phyloP scores from a whole-genome alignment of 140 eudicot genomes.

The Ambrosia hybrid region DNA sequence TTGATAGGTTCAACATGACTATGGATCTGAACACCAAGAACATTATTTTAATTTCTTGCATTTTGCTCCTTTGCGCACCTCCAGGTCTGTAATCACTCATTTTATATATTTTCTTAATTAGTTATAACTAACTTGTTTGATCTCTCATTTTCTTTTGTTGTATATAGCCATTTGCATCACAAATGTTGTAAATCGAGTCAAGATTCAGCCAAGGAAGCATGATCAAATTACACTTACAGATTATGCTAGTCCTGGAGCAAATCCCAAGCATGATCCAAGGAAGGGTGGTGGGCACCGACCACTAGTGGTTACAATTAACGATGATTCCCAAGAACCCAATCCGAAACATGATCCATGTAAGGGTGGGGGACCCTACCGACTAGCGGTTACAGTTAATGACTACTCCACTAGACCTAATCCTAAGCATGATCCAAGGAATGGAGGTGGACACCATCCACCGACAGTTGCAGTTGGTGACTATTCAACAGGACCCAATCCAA shows the following conservation, averaged over 20 bases:
- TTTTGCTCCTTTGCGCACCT: constrained; percentile 30
- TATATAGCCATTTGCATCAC: constrained; percentile 25
- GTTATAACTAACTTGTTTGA: background rate
- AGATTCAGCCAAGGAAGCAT: constrained; percentile 32
- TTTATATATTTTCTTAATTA: background rate
- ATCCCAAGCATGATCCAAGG: constrained; percentile 65
- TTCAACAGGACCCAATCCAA: too few relatives aligned
- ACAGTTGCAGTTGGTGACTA: too few relatives aligned
- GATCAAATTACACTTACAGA: constrained; percentile 27
- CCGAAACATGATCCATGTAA: too few relatives aligned
- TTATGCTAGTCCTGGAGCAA: constrained; percentile 60
- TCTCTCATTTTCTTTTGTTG: background rate
- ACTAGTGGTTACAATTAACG: background rate
- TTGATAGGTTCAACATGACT: background rate
- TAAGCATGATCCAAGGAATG: too few relatives aligned
- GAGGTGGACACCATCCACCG: too few relatives aligned
- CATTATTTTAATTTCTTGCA: constrained; percentile 29
- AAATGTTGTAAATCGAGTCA: constrained; percentile 10
- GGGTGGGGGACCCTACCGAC: too few relatives aligned
- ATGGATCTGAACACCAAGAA: constrained; percentile 27
- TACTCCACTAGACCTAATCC: too few relatives aligned
- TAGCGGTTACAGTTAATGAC: too few relatives aligned
- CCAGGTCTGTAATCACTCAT: constrained; percentile 36
- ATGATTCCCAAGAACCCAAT: too few relatives aligned
- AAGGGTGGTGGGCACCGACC: constrained; percentile 36